Evolutionary conservation across 75 land plant species (phyloP), one percentile per base, ranked within the genome.

Genomic region (Adiantum capillusveneris): DNA sequence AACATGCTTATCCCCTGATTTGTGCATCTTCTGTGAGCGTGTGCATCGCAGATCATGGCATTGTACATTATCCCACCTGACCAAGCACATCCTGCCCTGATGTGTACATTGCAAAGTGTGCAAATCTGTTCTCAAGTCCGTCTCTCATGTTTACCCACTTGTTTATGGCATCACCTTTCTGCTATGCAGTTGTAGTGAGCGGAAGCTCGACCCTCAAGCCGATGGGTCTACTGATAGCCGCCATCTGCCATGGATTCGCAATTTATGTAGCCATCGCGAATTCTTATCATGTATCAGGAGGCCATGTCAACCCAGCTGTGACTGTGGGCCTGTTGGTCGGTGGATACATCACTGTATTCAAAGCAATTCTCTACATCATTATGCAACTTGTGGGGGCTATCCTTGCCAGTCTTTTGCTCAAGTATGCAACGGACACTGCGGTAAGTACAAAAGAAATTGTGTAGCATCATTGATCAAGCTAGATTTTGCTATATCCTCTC

Each of bases 231-330:
- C 44, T 65, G 25, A 24, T 63, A 0, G 62, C 69, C 20, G 80
- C 80, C 22, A 5, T 77, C 26, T 59, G 72, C 1, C 80, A 77
- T 56, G 77, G 79, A 2, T 45, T 77, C 43, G 71, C 72, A 14
- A 14, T 77, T 0, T 65, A 29, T 21, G 59, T 16, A 17, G 44
- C 58, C 43, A 42, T 65, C 60, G 57, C 67, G 6, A 45, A 27
- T 1, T 37, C 59, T 3, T 42, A 56, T 29, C 81, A 69, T 59
- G 71, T 80, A 30, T 86, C 90, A 43, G 90, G 86, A 18, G 90
- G 79, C 34, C 90, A 86, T 51, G 62, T 86, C 1, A 86, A 86
- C 72, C 90, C 90, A 0, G 86, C 86, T 0, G 90, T 86, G 28
- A 86, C 90, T 11, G 65, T 86, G 18, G 90, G 90, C n/a, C 68